These are phyloP conservation scores for Chloromonas sp. DNA, from an alignment of 163 green algal species.

Conservation along the genomic window DNA sequence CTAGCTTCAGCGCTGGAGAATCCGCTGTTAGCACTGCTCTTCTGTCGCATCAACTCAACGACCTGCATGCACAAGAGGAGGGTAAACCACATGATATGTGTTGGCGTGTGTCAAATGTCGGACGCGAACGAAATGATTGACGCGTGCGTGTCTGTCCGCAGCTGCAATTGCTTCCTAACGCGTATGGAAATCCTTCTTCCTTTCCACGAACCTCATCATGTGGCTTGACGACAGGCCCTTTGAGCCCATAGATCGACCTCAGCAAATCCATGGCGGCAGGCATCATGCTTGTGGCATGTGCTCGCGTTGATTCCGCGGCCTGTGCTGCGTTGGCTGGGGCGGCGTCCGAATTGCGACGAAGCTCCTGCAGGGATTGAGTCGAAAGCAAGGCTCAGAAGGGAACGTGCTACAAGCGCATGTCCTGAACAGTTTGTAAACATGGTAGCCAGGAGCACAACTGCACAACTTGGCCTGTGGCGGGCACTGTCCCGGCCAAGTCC, in stretches of 20 bases:
- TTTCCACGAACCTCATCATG: neutral
- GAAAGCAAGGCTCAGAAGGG: no score
- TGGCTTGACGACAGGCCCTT: constrained; percentile 7
- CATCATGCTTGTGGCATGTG: neutral
- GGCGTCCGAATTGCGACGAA: neutral
- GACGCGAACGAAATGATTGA: no score
- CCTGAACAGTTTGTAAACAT: no score
- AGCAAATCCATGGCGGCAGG: neutral
- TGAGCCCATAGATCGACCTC: constrained; percentile 1
- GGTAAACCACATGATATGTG: neutral
- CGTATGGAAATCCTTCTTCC: no score
- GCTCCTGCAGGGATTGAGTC: constrained; percentile 1
- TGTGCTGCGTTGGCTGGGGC: neutral
- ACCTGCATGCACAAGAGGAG: neutral
- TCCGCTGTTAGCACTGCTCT: neutral
- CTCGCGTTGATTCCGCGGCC: neutral
- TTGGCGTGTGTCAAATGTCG: neutral
- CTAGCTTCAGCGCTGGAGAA: neutral
- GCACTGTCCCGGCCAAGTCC: no score
- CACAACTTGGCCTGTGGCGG: no score
- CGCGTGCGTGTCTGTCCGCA: no score
- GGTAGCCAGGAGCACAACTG: no score
- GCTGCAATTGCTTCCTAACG: no score
- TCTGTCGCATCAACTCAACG: constrained; percentile 9
- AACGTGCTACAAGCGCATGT: no score